Conservation (phyloP, 805 yeast genomes). For the Pichia deserticola region DNA sequence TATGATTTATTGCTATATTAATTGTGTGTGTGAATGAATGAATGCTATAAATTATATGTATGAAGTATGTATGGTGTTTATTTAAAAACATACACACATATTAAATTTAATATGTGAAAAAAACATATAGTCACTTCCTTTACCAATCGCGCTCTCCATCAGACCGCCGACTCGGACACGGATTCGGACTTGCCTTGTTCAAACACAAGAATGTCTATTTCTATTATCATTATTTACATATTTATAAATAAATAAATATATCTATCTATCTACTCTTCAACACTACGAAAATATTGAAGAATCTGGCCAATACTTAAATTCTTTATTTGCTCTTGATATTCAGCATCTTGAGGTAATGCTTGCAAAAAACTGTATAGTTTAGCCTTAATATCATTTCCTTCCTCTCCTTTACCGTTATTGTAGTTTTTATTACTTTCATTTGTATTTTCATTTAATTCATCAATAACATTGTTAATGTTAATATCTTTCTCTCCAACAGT, state of each 20-base stretch:
- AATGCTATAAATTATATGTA: no score
- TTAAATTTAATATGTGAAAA: not conserved
- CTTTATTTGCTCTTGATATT: not conserved
- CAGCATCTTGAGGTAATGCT: slow-evolving; percentile 2
- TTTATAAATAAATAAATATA: no score
- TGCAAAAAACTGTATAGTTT: not conserved
- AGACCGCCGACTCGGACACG: slow-evolving; percentile 1
- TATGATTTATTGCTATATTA: no score
- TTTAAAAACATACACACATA: not conserved
- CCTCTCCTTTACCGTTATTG: not conserved
- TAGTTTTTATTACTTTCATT: no score
- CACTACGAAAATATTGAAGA: not conserved
- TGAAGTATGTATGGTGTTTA: no score
- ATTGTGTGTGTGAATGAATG: no score
- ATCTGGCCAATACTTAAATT: not conserved
- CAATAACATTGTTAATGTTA: not conserved
- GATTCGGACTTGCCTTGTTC: not conserved
- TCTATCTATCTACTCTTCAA: not conserved
- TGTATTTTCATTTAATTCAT: not conserved
- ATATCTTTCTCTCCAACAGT: not conserved
- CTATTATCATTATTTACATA: no score
- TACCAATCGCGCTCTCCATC: not conserved
- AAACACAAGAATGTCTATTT: no score
- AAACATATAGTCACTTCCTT: not conserved
- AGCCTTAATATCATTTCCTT: not conserved